Evolutionary conservation across 139 green algal species (phyloP).

Genomic region (Asterochloris sp.): DNA sequence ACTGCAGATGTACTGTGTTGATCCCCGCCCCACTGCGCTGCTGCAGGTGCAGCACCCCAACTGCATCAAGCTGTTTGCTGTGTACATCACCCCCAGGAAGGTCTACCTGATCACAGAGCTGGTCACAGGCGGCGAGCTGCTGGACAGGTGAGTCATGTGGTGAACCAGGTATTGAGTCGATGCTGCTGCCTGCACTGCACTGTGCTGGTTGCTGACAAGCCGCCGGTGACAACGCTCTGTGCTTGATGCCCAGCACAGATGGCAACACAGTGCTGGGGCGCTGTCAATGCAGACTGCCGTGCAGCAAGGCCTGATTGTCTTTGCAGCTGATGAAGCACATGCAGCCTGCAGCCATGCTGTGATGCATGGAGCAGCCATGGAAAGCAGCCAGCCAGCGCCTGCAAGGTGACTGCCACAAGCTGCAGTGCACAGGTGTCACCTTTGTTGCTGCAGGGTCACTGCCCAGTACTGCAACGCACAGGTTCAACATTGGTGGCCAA

Average conservation of each 20-base stretch:
- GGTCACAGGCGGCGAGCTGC: conserved; percentile 70
- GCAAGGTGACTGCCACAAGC: background rate
- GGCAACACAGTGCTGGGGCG: background rate
- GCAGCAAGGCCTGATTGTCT: too few relatives aligned
- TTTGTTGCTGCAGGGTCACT: background rate
- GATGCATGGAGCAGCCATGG: too few relatives aligned
- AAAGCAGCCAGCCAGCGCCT: background rate
- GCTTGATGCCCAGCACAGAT: background rate
- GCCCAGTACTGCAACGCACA: background rate
- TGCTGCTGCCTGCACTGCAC: too few relatives aligned
- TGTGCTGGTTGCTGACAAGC: too few relatives aligned
- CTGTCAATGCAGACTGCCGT: background rate
- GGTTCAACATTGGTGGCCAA: background rate
- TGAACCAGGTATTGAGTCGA: too few relatives aligned
- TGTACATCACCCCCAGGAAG: conserved; percentile 70
- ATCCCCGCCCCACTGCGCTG: too few relatives aligned
- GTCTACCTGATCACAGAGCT: conserved; percentile 83
- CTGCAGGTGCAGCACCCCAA: conserved; percentile 67
- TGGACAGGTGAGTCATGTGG: conserved; percentile 53
- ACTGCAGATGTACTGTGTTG: background rate
- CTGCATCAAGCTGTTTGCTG: conserved; percentile 71
- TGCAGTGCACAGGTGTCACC: too few relatives aligned
- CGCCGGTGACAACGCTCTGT: too few relatives aligned
- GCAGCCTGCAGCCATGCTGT: too few relatives aligned
- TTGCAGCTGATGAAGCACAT: too few relatives aligned